Base-by-base conservation (phyloP, 164 flowering plant species). In the Vitis riparia region DNA sequence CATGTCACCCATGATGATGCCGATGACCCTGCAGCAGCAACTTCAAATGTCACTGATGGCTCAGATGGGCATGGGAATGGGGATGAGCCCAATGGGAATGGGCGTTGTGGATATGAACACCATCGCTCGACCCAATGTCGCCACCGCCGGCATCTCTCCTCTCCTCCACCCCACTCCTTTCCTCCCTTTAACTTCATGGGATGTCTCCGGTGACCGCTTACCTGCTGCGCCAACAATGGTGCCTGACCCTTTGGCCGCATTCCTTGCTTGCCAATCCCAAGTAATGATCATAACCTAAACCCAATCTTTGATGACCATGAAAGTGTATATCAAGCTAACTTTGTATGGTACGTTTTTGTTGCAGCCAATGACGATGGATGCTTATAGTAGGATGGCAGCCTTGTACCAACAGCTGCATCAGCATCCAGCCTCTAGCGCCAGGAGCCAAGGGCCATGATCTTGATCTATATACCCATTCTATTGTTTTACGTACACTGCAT, bases 311-410 rank as follows among this genome's bases (percentile, higher is more conserved):
- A 37, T 37, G 7, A 37, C 7, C 44, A 32, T 23, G 27, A 23
- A 23, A 37, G 7, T 32, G 7, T 37, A 23, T 37, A 37, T 37
- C 7, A 6, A 37, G 44, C 44, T 37, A 37, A 37, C 44, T 3
- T 37, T 37, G 7, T 37, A 37, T 3, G 44, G 7, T 37, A 6
- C 7, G 0, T 37, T 62, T 59, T 47, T 62, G 5, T 65, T 77
- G 85, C 92, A 89, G 94, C 86, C 94, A 0, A 86, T 85, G 91
- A 88, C 77, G 5, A 78, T 88, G 89, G 96, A 92, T 6, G 80
- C 86, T 29, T 89, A 84, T 70, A 81, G 75, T 68, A 81, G 87
- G 75, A 84, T 90, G 89, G 94, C 89, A 0, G 84, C 92, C 2
- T 62, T 88, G 80, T 86, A 76, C 67, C 91, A 87, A 65, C 92